Base-by-base conservation (phyloP, 495 filamentous ascomycete genomes). In the Oleoguttula mirabilis region DNA sequence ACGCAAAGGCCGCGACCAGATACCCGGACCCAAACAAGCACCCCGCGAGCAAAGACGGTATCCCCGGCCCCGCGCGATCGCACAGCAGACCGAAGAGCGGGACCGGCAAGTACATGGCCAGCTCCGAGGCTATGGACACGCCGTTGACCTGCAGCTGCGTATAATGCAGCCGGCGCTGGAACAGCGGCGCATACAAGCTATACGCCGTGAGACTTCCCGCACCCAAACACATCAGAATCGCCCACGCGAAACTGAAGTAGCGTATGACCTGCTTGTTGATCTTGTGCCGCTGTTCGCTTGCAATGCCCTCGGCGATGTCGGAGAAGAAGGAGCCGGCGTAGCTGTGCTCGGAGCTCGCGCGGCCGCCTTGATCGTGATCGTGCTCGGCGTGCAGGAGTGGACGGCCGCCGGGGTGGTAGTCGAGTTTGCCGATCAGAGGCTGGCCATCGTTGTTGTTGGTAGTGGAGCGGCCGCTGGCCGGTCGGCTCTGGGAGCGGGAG, bases 91-190 rank as follows among this genome's bases (percentile, higher is more conserved):
- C 90, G 48, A 90, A 78, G n/a, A 92, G 42, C 3, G 88, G 80
- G 1, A 94, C 84, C 8, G 82, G 82, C 2, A 92, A 71, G 60
- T 98, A 98, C 72, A 92, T 78, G 35, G 82, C 76, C 14, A 95
- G 63, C 55, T 82, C 85, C 7, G 82, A 85, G 17, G 80, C 75
- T 52, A 87, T 88, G 32, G 81, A 79, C 15, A 95, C 76, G 16
- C 77, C 73, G 61, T 98, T 98, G 58, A 98, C 83, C 52, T 85
- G 83, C 41, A 86, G 70, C 63, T 98, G 90, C 1, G 76, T 79
- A 55, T 95, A 98, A 50, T 72, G 78, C 41, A 98, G 69, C 39
- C 78, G 74, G 32, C 77, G 76, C 52, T 92, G 80, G 60, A 98
- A 82, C 31, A 88, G 67, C 43, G 82, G 88, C 3, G 80, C 88